Evolutionary conservation across 2,329 filamentous ascomycete genomes (phyloP).

Genomic region (Neodidymelliopsis sp.): DNA sequence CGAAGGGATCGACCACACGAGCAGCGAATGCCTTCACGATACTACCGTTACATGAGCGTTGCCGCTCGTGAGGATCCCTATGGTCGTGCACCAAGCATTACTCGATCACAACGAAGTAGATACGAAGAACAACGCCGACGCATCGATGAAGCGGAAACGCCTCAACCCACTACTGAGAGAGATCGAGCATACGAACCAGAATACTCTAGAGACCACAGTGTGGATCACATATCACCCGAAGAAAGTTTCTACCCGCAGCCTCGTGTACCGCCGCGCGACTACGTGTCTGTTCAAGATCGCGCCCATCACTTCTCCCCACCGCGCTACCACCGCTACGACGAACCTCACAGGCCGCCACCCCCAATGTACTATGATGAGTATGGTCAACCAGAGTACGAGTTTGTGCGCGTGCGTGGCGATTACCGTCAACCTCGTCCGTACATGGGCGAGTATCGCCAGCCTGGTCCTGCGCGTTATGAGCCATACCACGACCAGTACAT

Average conservation of each 20-base stretch:
- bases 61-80: conserved; percentile 45
- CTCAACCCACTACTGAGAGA: conserved; percentile 42
- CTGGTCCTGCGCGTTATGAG: conserved; percentile 37
- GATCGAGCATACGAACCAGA: conserved; percentile 26
- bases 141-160: conserved; percentile 47
- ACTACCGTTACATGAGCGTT: conserved; percentile 47
- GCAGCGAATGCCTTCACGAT: conserved; percentile 43
- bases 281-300: conserved; percentile 46
- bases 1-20: conserved; percentile 44
- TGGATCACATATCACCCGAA: conserved; percentile 39
- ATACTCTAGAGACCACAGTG: conserved; percentile 44
- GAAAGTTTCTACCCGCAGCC: conserved; percentile 30
- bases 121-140: conserved; percentile 48
- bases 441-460: conserved; percentile 20
- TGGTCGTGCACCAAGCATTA: conserved; percentile 44
- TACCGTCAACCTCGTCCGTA: conserved; percentile 31
- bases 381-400: conserved; percentile 42
- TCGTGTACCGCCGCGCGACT: conserved; percentile 37
- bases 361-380: conserved; percentile 45
- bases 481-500: conserved; percentile 40
- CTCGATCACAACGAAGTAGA: conserved; percentile 44
- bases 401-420: conserved; percentile 42
- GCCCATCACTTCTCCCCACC: conserved; percentile 38
- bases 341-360: conserved; percentile 32
- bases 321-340: conserved; percentile 40